Evolutionary conservation across 2,329 filamentous ascomycete genomes (phyloP), one percentile per base, ranked within the genome.

Genomic region (Penicillium sp.): DNA sequence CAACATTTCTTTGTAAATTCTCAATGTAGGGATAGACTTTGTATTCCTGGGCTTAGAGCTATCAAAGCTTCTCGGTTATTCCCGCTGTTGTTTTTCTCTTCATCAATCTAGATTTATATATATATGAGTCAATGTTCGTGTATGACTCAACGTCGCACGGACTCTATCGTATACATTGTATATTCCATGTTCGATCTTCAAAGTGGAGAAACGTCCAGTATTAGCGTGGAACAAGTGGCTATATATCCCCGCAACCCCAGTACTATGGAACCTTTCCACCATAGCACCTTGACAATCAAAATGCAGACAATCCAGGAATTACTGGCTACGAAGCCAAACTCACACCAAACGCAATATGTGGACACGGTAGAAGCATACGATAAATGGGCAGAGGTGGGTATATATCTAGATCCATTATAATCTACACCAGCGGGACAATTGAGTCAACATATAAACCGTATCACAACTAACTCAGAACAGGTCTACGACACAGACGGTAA

Each of bases 401-500:
- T 12, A 31, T 22, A 22, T 22, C 37, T 0, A 22, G 22, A 10
- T 22, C 4, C 11, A 9, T 33, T 11, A 11, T 16, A 45, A 5
- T 41, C 41, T 43, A 22, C 11, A 33, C 22, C 22, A 22, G 22
- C 22, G 22, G 4, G 3, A 22, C 22, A 22, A 22, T 22, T 3
- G 3, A 22, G 3, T 4, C 22, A 22, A 22, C 22, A 22, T 22
- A 22, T 22, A 22, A 22, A 22, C 4, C 22, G 4, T 22, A 28
- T 9, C n/a, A n/a, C n/a, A 28, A 33, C 42, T 54, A 16, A 44
- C 28, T 12, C 7, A 26, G 38, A 36, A 51, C 4, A 76, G 56
- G 75, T 85, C 41, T 88, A 88, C 72, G 85, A 88, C 69, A 82
- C 77, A 31, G 85, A 88, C 60, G 82, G 82, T 31, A 88, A 88